phyloP scores from a whole-genome alignment of 768 basidiomycete genomes.

The Paxillus rubicundulus region DNA sequence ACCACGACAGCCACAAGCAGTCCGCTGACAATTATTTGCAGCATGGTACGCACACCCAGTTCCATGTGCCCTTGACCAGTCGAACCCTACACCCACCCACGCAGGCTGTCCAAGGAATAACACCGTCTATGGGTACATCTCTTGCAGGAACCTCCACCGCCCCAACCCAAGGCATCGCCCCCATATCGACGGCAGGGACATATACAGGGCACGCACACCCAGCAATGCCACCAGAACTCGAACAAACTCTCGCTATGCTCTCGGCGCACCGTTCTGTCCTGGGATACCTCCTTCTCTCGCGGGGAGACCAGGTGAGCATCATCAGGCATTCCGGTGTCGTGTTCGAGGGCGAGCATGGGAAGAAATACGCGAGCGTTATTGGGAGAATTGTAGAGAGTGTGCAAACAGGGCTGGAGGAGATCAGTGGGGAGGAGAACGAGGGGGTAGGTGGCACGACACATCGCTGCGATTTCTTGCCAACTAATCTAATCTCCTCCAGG shows the following conservation, averaged over 20 bases:
- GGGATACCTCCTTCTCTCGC: constrained; percentile 81
- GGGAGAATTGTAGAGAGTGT: constrained; percentile 77
- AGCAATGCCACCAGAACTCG: constrained; percentile 71
- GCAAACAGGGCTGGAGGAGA: constrained; percentile 74
- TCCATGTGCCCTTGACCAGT: not conserved
- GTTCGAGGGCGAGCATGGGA: constrained; percentile 82
- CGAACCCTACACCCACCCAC: constrained; percentile 17
- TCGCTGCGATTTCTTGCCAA: not conserved
- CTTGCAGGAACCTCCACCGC: constrained; percentile 2
- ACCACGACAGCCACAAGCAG: not conserved
- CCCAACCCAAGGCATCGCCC: constrained; percentile 7
- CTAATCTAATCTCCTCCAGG: constrained; percentile 42
- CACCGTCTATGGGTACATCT: constrained; percentile 14
- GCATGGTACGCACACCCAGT: not conserved
- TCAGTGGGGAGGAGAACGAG: constrained; percentile 61
- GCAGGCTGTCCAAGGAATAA: constrained; percentile 9
- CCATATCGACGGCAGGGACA: constrained; percentile 11
- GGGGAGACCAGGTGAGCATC: constrained; percentile 70
- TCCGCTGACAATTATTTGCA: not conserved
- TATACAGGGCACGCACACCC: constrained; percentile 16
- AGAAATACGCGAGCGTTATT: constrained; percentile 69
- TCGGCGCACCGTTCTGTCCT: constrained; percentile 82
- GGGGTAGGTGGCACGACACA: constrained; percentile 41
- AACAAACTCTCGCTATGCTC: constrained; percentile 71
- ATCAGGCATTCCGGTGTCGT: constrained; percentile 82